phyloP scores from a whole-genome alignment of 2,329 filamentous ascomycete genomes.

The Pseudopithomyces maydicus region DNA sequence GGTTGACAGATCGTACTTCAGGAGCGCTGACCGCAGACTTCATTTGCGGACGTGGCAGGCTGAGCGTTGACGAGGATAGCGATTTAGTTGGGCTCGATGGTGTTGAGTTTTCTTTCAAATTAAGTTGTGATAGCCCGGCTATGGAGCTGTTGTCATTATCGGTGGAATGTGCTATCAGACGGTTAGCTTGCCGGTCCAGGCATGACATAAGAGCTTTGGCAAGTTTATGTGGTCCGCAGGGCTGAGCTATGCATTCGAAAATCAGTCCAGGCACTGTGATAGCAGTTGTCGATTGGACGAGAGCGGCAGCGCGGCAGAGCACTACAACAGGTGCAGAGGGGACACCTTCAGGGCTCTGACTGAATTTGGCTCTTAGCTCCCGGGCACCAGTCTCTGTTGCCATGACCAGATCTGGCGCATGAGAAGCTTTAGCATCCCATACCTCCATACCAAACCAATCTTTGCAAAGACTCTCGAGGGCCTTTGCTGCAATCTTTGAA shows the following conservation, averaged over 20 bases:
- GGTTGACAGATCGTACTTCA: slow-evolving; percentile 29
- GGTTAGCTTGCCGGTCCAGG: slow-evolving; percentile 36
- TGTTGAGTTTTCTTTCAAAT: slow-evolving; percentile 32
- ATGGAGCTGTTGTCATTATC: slow-evolving; percentile 22
- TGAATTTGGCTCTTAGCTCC: slow-evolving; percentile 32
- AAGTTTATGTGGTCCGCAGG: slow-evolving; percentile 47
- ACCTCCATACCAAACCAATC: slow-evolving; percentile 44
- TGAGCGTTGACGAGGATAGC: slow-evolving; percentile 12
- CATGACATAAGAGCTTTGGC: slow-evolving; percentile 41
- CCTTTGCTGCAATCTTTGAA: slow-evolving; percentile 35
- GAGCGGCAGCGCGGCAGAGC: slow-evolving; percentile 40
- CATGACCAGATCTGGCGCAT: slow-evolving; percentile 34
- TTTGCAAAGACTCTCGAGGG: slow-evolving; percentile 36
- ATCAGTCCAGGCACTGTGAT: slow-evolving; percentile 41
- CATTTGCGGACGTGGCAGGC: slow-evolving; percentile 27
- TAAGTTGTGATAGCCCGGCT: slow-evolving; percentile 27
- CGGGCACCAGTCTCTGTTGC: slow-evolving; percentile 40
- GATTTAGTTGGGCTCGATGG: slow-evolving; percentile 14
- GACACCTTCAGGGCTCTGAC: slow-evolving; percentile 19
- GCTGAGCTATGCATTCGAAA: slow-evolving; percentile 43
- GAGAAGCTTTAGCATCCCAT: slow-evolving; percentile 18
- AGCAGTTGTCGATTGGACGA: slow-evolving; percentile 40
- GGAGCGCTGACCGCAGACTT: slow-evolving; percentile 37
- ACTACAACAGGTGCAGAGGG: slow-evolving; percentile 38
- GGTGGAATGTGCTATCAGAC: slow-evolving; percentile 14